Evolutionary conservation across 768 basidiomycete genomes (phyloP).

Genomic region (Kwoniella mangroviensis): DNA sequence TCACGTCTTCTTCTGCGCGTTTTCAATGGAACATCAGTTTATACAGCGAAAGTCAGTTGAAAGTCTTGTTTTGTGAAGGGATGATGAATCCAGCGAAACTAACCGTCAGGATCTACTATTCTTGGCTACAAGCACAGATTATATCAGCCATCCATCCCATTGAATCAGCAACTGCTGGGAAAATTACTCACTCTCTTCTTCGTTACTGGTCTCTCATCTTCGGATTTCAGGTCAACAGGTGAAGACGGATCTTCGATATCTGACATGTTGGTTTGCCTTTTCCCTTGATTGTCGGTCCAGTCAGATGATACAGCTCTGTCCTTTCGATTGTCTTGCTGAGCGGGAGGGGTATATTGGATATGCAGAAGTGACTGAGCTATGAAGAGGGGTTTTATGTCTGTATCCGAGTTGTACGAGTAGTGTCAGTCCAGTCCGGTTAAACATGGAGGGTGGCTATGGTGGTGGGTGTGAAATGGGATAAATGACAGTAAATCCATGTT

Average conservation of each 20-base stretch:
- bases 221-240: conserved; percentile 22
- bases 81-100: conserved; percentile 6
- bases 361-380: not conserved
- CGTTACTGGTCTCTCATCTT: conserved; percentile 23
- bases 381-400: not conserved
- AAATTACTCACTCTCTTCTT: conserved; percentile 40
- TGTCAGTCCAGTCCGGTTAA: not conserved
- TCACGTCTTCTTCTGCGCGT: conserved; percentile 29
- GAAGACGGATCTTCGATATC: conserved; percentile 35
- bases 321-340: not conserved
- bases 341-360: not conserved
- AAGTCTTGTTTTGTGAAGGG: not conserved
- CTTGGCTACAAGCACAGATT: conserved; percentile 27
- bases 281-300: not conserved
- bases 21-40: not conserved
- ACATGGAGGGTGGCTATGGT: conserved; percentile 8
- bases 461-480: conserved; percentile 12
- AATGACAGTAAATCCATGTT: conserved; percentile 15
- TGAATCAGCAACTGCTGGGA: conserved; percentile 14
- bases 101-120: conserved; percentile 43
- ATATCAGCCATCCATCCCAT: conserved; percentile 16
- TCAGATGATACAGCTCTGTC: not conserved
- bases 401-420: not conserved
- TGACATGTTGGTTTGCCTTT: conserved; percentile 29
- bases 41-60: conserved; percentile 8